Percentiles rank a stretch among this genome's conserved stretches.
Conservation (phyloP, 192 early-diverging fungal species). For the Thoreauomyces humboldtii region DNA sequence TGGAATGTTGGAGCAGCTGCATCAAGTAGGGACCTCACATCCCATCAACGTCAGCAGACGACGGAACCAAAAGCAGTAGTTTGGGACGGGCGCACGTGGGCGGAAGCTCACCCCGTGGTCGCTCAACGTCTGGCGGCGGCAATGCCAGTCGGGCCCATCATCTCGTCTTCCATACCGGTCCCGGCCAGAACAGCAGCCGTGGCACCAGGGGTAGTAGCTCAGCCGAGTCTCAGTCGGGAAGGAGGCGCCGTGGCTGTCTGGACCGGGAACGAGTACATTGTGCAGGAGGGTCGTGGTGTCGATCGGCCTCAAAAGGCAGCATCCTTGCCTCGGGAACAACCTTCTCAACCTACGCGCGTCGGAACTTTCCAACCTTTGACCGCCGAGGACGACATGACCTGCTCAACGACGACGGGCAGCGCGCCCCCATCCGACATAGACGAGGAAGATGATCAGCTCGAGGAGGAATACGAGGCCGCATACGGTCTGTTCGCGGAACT, state of each 20-base stretch:
- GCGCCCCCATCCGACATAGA: not conserved
- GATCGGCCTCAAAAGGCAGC: not conserved
- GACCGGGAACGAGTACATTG: conserved; percentile 7
- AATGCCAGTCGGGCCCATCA: no score
- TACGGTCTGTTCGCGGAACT: not conserved
- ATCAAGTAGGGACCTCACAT: no score
- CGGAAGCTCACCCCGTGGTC: conserved; percentile 18
- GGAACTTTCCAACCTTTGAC: conserved; percentile 1
- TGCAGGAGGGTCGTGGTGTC: conserved; percentile 11
- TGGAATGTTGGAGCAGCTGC: not conserved
- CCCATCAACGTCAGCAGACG: not conserved
- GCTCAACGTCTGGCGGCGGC: conserved; percentile 12
- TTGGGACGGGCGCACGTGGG: conserved; percentile 18
- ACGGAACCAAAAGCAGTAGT: conserved; percentile 9
- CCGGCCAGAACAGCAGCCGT: no score
- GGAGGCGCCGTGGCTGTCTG: conserved; percentile 23
- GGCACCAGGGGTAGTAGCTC: no score
- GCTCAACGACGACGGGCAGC: not conserved
- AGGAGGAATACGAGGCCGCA: not conserved
- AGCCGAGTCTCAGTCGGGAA: conserved; percentile 3
- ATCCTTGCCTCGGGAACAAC: not conserved
- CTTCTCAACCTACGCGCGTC: not conserved
- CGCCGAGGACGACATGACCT: not conserved
- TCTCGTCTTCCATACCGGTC: no score
- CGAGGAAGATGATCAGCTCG: not conserved